Percentiles rank a stretch among this genome's conserved stretches.
Conservation (phyloP, 2,329 filamentous ascomycete genomes). For the Pseudonectria buxi region DNA sequence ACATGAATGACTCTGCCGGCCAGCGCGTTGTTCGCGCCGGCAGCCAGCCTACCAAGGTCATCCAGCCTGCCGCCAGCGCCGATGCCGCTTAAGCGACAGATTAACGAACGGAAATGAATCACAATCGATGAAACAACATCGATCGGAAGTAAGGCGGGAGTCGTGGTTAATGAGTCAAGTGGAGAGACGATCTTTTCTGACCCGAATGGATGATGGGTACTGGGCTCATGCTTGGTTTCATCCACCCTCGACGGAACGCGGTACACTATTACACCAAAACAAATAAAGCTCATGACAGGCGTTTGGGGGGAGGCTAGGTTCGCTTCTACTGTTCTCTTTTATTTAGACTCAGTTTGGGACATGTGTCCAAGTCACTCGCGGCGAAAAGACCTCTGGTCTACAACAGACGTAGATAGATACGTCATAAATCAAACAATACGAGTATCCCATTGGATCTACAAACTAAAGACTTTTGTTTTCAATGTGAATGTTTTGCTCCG, state of each 20-base stretch:
- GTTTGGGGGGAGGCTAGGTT: constrained; percentile 3
- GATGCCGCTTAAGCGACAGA: constrained; percentile 60
- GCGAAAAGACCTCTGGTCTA: no score
- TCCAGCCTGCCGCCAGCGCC: constrained; percentile 72
- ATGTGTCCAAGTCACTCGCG: no score
- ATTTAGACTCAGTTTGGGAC: no score
- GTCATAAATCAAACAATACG: no score
- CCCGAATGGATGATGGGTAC: not conserved
- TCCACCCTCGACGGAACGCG: no score
- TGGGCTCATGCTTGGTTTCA: no score
- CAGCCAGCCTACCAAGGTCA: constrained; percentile 75
- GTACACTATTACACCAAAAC: not conserved
- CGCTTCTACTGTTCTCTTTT: not conserved
- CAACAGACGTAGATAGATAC: no score
- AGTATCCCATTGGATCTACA: not conserved
- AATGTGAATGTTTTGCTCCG: no score
- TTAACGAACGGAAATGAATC: constrained; percentile 10
- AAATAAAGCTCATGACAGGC: constrained; percentile 5
- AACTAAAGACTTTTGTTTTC: not conserved
- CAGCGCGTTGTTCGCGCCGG: constrained; percentile 81
- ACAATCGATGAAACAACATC: constrained; percentile 13
- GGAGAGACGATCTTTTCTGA: not conserved
- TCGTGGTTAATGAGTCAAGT: no score
- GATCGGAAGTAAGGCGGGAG: constrained; percentile 4
- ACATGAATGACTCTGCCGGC: constrained; percentile 73